Evolutionary conservation across 2,329 filamentous ascomycete species (phyloP).

Genomic region (Xylariomycetidae sp.): DNA sequence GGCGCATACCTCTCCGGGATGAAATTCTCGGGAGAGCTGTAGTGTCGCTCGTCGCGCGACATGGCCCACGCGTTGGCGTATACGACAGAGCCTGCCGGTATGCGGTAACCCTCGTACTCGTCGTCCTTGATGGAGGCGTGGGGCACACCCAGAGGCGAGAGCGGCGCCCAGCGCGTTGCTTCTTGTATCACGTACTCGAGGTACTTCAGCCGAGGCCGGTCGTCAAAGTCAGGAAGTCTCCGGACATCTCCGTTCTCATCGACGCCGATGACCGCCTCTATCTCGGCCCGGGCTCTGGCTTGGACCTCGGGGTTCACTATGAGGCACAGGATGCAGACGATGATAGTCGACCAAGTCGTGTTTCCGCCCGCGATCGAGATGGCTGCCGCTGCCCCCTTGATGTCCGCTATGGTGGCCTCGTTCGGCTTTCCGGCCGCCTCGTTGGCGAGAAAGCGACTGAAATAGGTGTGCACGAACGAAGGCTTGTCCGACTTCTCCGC

Average conservation of each 20-base stretch:
- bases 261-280: constrained; percentile 33
- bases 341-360: constrained; percentile 27
- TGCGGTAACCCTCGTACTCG: constrained; percentile 36
- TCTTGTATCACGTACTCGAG: constrained; percentile 36
- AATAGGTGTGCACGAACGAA: constrained; percentile 10
- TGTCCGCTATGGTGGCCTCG: constrained; percentile 9
- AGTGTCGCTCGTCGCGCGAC: constrained; percentile 27
- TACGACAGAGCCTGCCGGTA: constrained; percentile 39
- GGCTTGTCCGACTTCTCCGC: constrained; percentile 3
- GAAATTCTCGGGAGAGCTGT: constrained; percentile 28
- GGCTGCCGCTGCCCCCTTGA: constrained; percentile 10
- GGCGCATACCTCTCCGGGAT: constrained; percentile 25
- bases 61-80: constrained; percentile 38
- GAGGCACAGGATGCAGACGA: constrained; percentile 35
- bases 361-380: constrained; percentile 22
- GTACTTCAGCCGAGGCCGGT: constrained; percentile 32
- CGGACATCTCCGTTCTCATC: constrained; percentile 10
- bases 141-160: constrained; percentile 32
- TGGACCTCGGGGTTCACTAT: constrained; percentile 35
- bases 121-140: constrained; percentile 36
- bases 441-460: constrained; percentile 8
- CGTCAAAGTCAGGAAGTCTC: constrained; percentile 29
- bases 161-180: constrained; percentile 29
- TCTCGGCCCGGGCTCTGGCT: constrained; percentile 22
- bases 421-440: constrained; percentile 6